Conservation (phyloP, 2,329 filamentous ascomycete genomes). For the Calycina herbarum region DNA sequence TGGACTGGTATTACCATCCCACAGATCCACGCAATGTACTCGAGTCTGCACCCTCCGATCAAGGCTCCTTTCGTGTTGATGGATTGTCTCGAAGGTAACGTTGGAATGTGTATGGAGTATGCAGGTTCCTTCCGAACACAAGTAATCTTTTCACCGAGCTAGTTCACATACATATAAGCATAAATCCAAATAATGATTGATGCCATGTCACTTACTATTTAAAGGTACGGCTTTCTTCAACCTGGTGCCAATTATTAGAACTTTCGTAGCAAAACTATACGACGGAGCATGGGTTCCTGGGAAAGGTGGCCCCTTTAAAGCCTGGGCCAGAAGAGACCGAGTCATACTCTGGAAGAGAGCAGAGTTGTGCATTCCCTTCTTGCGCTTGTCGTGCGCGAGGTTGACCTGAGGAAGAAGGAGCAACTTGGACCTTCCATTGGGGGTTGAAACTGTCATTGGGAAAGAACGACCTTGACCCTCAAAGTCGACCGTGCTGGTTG, state of each 20-base stretch:
- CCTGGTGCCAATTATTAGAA: slow-evolving; percentile 4
- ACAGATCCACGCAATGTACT: slow-evolving; percentile 14
- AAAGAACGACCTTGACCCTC: slow-evolving; percentile 9
- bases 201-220: no score
- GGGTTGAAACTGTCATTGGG: no score
- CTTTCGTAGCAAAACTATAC: background rate
- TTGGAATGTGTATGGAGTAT: slow-evolving; percentile 8
- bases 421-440: no score
- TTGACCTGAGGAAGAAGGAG: no score
- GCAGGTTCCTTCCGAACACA: slow-evolving; percentile 7
- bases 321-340: slow-evolving; percentile 12
- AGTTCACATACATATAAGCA: slow-evolving; percentile 10
- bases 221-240: background rate
- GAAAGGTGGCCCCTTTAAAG: slow-evolving; percentile 27
- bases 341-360: no score
- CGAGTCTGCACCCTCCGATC: background rate
- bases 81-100: slow-evolving; percentile 15
- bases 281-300: slow-evolving; percentile 17
- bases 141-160: slow-evolving; percentile 26
- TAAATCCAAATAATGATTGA: no score
- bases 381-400: no score
- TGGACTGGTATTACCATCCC: slow-evolving; percentile 12
- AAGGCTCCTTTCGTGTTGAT: slow-evolving; percentile 18
- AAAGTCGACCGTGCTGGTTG: slow-evolving; percentile 1
- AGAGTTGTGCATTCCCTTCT: no score